Base-by-base conservation (phyloP, 345 rosid genomes). In the Corchorus olitorius region DNA sequence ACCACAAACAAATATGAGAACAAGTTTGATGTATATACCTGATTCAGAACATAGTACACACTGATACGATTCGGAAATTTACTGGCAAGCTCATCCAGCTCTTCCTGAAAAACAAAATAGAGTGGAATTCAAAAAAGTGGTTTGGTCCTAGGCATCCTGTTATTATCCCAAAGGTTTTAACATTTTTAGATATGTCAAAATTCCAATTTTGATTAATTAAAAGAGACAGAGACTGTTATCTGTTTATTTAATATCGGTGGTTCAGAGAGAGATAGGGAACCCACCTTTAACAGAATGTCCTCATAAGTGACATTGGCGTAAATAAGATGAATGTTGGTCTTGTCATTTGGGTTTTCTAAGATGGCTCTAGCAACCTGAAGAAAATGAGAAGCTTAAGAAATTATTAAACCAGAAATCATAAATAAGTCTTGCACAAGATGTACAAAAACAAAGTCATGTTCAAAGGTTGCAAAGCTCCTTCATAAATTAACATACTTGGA, bases 231-330 rank as follows among this genome's bases (percentile, higher is more conserved):
- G 8, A 43, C 27, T 65, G 8, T 48, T 22, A 17, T 45, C 8
- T 19, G 34, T 15, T 27, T 60, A 60, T 27, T 5, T 12, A 4
- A 33, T 27, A 13, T 33, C 7, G 34, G 13, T 35, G 34, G 37
- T 59, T 74, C 74, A 45, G 52, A 33, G 65, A 81, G 76, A 78
- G 35, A 20, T 34, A 48, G 11, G 3, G 68, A 61, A 17, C 55
- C 12, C 17, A 96, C 99, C 97, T 78, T 94, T 41, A 97, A 80
- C 75, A 97, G 97, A 87, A 94, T 97, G 90, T 97, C 99, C 39
- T 97, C 98, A 43, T 74, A 75, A 11, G 92, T 80, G 58, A 94
- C 98, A 84, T 97, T 97, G 74, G 97, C 99, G 81, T 94, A 97
- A 72, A 97, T 88, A 55, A 97, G 99, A 72, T 90, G 89, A 76